A percentile compares a stretch with the other conserved stretches of the same genome.
These are phyloP conservation scores for Plasmopara viticola DNA, from an alignment of 352 stramenopile species.

Conservation along the genomic window DNA sequence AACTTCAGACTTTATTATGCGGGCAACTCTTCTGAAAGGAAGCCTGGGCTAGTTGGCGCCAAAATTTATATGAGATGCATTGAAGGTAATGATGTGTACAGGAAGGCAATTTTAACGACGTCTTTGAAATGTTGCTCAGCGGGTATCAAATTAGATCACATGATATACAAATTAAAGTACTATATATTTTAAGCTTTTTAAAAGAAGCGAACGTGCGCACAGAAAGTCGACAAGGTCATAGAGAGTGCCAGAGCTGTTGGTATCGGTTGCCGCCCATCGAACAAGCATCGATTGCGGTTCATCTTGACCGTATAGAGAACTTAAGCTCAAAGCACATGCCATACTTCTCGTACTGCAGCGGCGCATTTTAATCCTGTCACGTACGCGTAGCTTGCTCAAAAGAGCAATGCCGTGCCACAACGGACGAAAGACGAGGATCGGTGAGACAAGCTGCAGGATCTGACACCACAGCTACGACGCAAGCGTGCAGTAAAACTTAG, in stretches of 20 bases:
- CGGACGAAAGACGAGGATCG: background rate
- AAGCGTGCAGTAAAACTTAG: slow-evolving; percentile 7
- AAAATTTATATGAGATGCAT: too few relatives aligned
- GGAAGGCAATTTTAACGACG: too few relatives aligned
- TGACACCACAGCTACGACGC: background rate
- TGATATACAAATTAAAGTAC: too few relatives aligned
- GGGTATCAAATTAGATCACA: too few relatives aligned
- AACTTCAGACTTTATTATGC: too few relatives aligned
- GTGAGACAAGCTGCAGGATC: background rate
- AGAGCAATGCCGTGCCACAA: background rate
- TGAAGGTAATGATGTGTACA: too few relatives aligned
- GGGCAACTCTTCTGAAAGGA: too few relatives aligned
- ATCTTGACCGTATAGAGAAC: background rate
- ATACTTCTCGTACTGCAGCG: background rate
- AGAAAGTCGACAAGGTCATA: background rate
- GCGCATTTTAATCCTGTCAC: background rate
- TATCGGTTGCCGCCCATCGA: background rate
- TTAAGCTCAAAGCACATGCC: background rate
- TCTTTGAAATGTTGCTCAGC: too few relatives aligned
- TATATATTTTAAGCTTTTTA: too few relatives aligned
- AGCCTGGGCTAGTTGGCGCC: too few relatives aligned
- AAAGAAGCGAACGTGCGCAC: background rate
- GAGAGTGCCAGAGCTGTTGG: background rate
- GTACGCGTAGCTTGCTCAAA: background rate
- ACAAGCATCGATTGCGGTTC: background rate